Evolutionary conservation across 306 rosid genomes (phyloP).

Genomic region (Cicer bijugum): DNA sequence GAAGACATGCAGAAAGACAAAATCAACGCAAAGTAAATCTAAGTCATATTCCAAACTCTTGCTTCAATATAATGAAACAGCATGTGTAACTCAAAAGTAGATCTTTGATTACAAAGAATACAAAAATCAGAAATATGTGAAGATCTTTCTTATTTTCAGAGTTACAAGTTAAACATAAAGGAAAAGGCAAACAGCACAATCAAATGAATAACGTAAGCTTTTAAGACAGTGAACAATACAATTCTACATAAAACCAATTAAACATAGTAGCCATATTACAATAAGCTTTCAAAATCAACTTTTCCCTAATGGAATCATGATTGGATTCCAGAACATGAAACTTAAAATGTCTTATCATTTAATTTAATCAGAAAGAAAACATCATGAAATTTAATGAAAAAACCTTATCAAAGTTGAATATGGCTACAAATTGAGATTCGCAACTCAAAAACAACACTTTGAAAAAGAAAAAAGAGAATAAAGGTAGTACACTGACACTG

Average conservation of each 20-base stretch:
- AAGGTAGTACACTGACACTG: too few species aligned
- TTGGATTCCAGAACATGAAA: not conserved
- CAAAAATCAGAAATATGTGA: not conserved
- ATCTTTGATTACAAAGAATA: not conserved
- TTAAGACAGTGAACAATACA: not conserved
- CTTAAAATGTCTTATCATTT: not conserved
- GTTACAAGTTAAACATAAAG: not conserved
- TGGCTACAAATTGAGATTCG: not conserved
- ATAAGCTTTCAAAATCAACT: not conserved
- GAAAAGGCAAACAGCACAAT: not conserved
- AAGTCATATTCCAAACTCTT: conserved; percentile 7
- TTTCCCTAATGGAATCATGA: not conserved
- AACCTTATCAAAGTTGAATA: not conserved
- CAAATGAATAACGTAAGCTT: conserved; percentile 13
- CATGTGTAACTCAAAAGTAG: not conserved
- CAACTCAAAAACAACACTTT: conserved; percentile 10
- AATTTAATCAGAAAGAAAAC: not conserved
- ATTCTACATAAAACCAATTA: not conserved
- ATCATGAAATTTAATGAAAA: not conserved
- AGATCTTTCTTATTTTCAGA: not conserved
- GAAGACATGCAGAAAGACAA: conserved; percentile 9
- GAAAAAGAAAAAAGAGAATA: not conserved
- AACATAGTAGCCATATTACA: not conserved
- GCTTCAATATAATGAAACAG: not conserved
- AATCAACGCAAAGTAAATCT: conserved; percentile 3